Evolutionary conservation across 2,329 filamentous ascomycete species (phyloP).

Genomic region (Aureobasidium zeae): DNA sequence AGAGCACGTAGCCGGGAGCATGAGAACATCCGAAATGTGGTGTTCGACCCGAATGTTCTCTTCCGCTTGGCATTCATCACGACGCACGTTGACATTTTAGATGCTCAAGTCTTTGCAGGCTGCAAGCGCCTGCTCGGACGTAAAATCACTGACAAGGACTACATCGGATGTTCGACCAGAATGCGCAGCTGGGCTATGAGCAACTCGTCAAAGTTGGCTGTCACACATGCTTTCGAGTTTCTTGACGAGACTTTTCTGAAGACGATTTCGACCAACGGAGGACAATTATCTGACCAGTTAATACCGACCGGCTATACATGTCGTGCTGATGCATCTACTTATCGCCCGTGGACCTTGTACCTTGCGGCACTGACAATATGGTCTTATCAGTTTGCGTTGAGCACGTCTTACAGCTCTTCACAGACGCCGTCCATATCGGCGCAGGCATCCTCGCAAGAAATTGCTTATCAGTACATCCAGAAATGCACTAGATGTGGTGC

Average conservation of each 20-base stretch:
- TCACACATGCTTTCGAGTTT: conserved; percentile 82
- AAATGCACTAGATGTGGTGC: neutral
- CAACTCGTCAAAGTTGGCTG: conserved; percentile 74
- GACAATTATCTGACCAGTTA: conserved; percentile 22
- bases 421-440: neutral
- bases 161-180: conserved; percentile 65
- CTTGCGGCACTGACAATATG: conserved; percentile 83
- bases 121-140: conserved; percentile 75
- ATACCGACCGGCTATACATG: conserved; percentile 56
- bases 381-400: conserved; percentile 71
- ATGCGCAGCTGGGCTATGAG: conserved; percentile 85
- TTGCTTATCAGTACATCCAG: neutral
- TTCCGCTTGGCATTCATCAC: conserved; percentile 93
- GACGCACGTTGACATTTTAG: conserved; percentile 89
- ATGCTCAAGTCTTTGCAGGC: conserved; percentile 87
- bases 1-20: conserved; percentile 24
- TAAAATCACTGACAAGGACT: conserved; percentile 71
- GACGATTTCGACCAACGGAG: conserved; percentile 20
- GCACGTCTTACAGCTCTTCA: neutral
- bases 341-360: conserved; percentile 87
- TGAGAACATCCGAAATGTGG: conserved; percentile 49
- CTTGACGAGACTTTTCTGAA: conserved; percentile 66
- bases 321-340: conserved; percentile 74
- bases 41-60: conserved; percentile 74
- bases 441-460: neutral